phyloP scores from a whole-genome alignment of 2,329 filamentous ascomycete genomes.

The Alternaria brassicicola region DNA sequence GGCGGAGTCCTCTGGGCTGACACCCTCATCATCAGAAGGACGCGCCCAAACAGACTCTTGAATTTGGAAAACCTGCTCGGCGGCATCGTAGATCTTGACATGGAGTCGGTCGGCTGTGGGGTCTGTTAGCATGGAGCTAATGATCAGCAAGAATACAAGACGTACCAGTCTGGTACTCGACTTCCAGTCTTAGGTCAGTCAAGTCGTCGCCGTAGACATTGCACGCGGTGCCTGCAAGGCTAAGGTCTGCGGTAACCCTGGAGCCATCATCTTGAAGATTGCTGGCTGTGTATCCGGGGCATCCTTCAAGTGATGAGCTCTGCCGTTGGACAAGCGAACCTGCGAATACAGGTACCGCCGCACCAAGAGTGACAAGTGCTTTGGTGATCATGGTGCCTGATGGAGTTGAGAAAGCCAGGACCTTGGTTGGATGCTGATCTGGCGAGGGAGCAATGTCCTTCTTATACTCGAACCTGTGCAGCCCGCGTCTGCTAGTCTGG shows the following conservation, averaged over 20 bases:
- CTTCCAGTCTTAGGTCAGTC: constrained; percentile 59
- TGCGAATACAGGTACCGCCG: constrained; percentile 28
- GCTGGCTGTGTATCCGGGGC: constrained; percentile 70
- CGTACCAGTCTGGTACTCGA: constrained; percentile 65
- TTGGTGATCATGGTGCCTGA: constrained; percentile 32
- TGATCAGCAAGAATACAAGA: constrained; percentile 61
- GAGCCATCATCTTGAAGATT: constrained; percentile 60
- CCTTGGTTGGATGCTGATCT: constrained; percentile 5
- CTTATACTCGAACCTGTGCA: constrained; percentile 18
- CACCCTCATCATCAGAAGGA: constrained; percentile 50
- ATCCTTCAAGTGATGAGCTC: constrained; percentile 45
- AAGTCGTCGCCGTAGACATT: constrained; percentile 66
- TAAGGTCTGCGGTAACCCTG: constrained; percentile 70
- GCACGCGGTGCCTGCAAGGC: constrained; percentile 69
- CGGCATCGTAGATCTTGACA: constrained; percentile 73
- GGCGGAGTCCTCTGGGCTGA: constrained; percentile 48
- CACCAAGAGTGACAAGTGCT: constrained; percentile 30
- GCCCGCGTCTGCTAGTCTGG: not conserved
- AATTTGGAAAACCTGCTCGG: constrained; percentile 73
- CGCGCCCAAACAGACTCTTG: constrained; percentile 71
- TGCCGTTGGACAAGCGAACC: constrained; percentile 26
- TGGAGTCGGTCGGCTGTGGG: constrained; percentile 67
- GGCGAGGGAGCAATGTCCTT: constrained; percentile 1
- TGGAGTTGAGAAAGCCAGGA: constrained; percentile 7
- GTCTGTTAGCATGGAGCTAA: constrained; percentile 52